Evolutionary conservation across 352 stramenopile genomes (phyloP).

Genomic region (Phytopythium mirpurense): DNA sequence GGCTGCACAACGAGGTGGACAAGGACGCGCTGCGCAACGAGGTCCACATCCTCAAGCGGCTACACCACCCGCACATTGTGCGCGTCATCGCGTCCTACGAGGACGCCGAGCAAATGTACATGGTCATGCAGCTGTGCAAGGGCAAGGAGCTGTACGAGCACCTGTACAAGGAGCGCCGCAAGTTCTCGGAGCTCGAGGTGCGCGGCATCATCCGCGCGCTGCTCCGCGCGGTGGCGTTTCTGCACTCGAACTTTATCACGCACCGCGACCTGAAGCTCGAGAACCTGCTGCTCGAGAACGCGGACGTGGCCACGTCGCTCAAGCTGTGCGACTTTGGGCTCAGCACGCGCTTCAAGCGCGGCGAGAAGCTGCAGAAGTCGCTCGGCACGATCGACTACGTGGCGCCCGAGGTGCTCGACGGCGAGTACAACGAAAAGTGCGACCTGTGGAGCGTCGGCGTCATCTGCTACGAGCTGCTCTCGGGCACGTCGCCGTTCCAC

Average conservation of each 20-base stretch:
- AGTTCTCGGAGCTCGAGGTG: constrained; percentile 65
- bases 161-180: constrained; percentile 57
- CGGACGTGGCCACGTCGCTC: constrained; percentile 48
- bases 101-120: constrained; percentile 79
- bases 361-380: constrained; percentile 68
- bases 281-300: constrained; percentile 75
- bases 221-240: constrained; percentile 54
- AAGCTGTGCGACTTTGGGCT: constrained; percentile 84
- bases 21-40: constrained; percentile 72
- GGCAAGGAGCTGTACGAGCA: constrained; percentile 78
- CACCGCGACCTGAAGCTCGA: constrained; percentile 81
- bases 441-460: constrained; percentile 79
- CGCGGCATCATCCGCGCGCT: constrained; percentile 56
- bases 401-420: constrained; percentile 74
- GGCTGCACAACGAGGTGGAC: constrained; percentile 66
- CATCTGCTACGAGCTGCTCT: constrained; percentile 74
- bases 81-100: constrained; percentile 75
- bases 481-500: constrained; percentile 65
- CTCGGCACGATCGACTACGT: constrained; percentile 83
- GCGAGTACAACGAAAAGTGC: constrained; percentile 80
- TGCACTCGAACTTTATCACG: constrained; percentile 80
- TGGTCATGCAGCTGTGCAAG: constrained; percentile 84
- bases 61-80: constrained; percentile 81
- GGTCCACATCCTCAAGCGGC: constrained; percentile 68
- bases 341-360: constrained; percentile 64